Conservation (phyloP, 2,329 filamentous ascomycete species). For the Epichloe brachyelytri region DNA sequence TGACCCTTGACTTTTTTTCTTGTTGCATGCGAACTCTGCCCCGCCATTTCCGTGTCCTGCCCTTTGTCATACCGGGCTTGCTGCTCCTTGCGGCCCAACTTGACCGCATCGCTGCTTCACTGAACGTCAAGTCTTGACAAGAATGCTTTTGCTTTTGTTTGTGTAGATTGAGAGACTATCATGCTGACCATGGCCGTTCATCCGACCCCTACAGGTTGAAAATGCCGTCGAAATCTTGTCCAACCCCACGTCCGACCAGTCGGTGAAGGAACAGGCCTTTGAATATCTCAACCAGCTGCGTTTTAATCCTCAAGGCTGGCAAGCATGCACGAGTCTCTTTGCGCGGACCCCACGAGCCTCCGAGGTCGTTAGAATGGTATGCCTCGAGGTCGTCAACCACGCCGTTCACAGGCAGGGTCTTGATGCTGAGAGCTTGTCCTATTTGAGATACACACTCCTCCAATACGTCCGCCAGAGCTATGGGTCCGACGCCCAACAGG, state of each 20-base stretch:
- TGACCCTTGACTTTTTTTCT: not conserved
- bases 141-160: not conserved
- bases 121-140: not conserved
- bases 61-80: not conserved
- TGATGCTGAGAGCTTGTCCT: constrained; percentile 56
- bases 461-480: constrained; percentile 71
- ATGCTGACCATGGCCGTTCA: constrained; percentile 1
- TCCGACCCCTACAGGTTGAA: constrained; percentile 54
- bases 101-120: not conserved
- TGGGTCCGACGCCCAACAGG: constrained; percentile 41
- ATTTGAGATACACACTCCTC: constrained; percentile 71
- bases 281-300: constrained; percentile 70
- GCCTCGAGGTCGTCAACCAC: constrained; percentile 86
- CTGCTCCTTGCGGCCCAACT: not conserved
- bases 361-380: constrained; percentile 78
- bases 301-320: constrained; percentile 75
- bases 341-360: constrained; percentile 60
- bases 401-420: constrained; percentile 71
- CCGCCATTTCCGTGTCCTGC: not conserved
- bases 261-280: constrained; percentile 70
- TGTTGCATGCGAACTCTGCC: not conserved
- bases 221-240: constrained; percentile 92
- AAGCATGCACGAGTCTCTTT: constrained; percentile 78
- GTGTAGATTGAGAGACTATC: not conserved
- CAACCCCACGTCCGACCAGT: constrained; percentile 63